Evolutionary conservation across 2,329 filamentous ascomycete species (phyloP), one percentile per base, ranked within the genome.

Genomic region (Fusarium sp.): DNA sequence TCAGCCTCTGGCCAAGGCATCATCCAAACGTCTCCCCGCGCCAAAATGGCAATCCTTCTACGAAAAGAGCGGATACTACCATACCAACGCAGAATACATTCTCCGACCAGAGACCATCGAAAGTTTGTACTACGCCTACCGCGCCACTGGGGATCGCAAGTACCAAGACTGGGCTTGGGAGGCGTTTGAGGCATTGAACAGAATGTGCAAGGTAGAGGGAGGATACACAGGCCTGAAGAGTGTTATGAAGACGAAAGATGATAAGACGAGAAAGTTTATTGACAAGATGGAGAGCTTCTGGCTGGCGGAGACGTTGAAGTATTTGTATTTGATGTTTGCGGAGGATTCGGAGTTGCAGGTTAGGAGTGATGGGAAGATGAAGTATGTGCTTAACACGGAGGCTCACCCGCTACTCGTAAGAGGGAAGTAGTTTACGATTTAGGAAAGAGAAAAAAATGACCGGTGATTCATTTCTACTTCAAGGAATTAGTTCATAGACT

Each of bases 241-340:
- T 12, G 65, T 70, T 2, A 76, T 76, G 68, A 60, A 49, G 39
- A 66, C 45, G 0, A 42, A 14, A 2, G 57, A 72, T 1, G 66
- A 68, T 20, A 44, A 62, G 2, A 44, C 47, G 7, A 28, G 28
- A 2, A 31, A 70, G 26, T 24, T 57, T 13, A 49, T 75, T 1
- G 74, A 76, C 4, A 76, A 76, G 55, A 76, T 76, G 74, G 73
- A 76, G 44, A 76, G 74, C 6, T 76, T 76, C 22, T 76, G 73
- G 74, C 47, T 76, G 7, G 74, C 74, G 0, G 74, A 76, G 44
- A 76, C 71, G 8, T 18, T 76, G 36, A 76, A 76, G n/a, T 76
- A 76, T 35, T 35, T 76, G 31, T 76, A 76, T 26, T 11, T 76
- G 33, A 75, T 71, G 9, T 76, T 76, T 36, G 57, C 73, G 1